A percentile compares a stretch with the other conserved stretches of the same genome.
These are phyloP conservation scores for Termitomyces sp. DNA, from an alignment of 768 basidiomycete species.

Conservation along the genomic window DNA sequence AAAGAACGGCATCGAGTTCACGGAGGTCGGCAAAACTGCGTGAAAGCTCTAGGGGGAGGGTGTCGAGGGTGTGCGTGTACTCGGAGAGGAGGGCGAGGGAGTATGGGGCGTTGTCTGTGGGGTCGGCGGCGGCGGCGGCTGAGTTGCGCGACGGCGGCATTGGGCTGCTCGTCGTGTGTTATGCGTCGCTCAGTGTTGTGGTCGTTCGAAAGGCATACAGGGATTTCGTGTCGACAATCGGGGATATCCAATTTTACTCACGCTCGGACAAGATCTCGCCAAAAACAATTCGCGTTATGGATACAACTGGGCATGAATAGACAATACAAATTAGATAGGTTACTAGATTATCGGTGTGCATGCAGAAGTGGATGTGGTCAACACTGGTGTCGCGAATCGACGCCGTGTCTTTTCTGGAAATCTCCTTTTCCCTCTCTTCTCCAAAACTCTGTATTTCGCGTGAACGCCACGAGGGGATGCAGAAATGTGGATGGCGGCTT, in stretches of 20 bases:
- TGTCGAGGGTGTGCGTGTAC: slow-evolving; percentile 89
- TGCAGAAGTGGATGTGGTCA: slow-evolving; percentile 6
- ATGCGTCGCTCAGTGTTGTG: neutral
- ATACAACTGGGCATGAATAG: slow-evolving; percentile 12
- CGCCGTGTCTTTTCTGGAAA: neutral
- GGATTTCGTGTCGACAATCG: slow-evolving; percentile 4
- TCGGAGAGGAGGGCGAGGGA: slow-evolving; percentile 69
- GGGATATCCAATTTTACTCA: slow-evolving; percentile 17
- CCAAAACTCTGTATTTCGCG: neutral
- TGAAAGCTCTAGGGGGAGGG: slow-evolving; percentile 90
- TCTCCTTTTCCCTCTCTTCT: neutral
- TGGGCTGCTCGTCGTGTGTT: slow-evolving; percentile 2
- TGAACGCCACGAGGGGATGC: neutral
- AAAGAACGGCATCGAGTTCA: slow-evolving; percentile 97
- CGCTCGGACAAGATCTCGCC: slow-evolving; percentile 9
- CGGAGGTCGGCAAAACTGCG: slow-evolving; percentile 93
- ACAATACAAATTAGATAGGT: slow-evolving; percentile 13
- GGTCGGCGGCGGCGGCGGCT: slow-evolving; percentile 15
- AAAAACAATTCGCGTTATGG: neutral
- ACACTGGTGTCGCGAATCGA: slow-evolving; percentile 2
- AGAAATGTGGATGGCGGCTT: neutral
- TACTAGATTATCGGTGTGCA: slow-evolving; percentile 5
- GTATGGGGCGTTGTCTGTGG: slow-evolving; percentile 43
- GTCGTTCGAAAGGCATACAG: neutral
- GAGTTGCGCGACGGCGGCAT: slow-evolving; percentile 32